Evolutionary conservation across 2,329 filamentous ascomycete species (phyloP), one percentile per base, ranked within the genome.

Genomic region (Fusarium marasasianum): DNA sequence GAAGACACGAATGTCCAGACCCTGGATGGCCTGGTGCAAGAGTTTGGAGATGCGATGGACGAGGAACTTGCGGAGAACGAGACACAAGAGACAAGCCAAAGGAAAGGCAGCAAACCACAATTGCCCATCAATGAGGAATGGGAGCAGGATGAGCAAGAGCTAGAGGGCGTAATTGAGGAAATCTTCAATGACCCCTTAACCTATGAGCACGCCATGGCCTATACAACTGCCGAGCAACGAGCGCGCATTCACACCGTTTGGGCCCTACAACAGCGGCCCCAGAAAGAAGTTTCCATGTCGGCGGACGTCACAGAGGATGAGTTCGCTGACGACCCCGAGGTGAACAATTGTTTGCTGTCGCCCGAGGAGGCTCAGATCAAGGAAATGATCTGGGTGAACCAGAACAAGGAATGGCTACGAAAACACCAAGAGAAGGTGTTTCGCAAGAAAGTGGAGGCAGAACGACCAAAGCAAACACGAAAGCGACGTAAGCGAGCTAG

Each of bases 391-490:
- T 99, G 96, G 96, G 91, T 97, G 48, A 95, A 96, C 68, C 92
- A 95, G 80, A 98, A 99, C 82, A 95, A 96, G 80, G 94, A 97
- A 75, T 99, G 95, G 89, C 87, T 99, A 44, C 93, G 96, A 14
- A 89, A 91, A 55, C 93, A 97, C 79, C 95, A 98, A 79, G 91
- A 93, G 69, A 97, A 96, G 82, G 87, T 93, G 12, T 92, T 97
- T 64, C 90, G 93, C 44, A 89, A 91, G 67, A 94, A 95, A 81
- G 84, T 90, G 71, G 89, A 89, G 67, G 87, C 87, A 15, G 87
- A 83, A 77, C 85, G 82, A 73, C 88, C 86, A 63, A 93, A 87
- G 83, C 88, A 86, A 63, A 87, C 84, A n/a, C 86, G 90, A 31
- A 88, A 88, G 60, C 85, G 88, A 33, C 84, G 86, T 69, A 88